phyloP scores from a whole-genome alignment of 1,284 basidiomycete genomes.

The Puccinia polysora region DNA sequence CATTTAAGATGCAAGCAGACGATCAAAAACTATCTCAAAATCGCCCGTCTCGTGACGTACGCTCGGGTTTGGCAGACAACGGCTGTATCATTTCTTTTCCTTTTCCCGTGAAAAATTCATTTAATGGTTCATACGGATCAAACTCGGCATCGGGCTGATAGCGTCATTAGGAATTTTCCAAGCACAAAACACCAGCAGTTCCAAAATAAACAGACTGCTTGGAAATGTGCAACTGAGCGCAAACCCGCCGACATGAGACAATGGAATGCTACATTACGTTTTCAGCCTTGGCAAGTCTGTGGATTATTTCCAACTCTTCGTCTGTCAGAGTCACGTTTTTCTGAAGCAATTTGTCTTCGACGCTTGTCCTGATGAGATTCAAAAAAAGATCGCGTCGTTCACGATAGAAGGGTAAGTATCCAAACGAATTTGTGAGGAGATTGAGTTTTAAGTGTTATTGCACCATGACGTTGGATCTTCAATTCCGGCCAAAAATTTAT shows the following conservation, averaged over 20 bases:
- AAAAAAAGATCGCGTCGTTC: not conserved
- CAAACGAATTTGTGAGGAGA: no score
- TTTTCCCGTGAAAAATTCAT: constrained; percentile 96
- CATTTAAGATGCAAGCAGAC: no score
- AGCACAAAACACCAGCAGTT: not conserved
- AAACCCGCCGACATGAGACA: constrained; percentile 54
- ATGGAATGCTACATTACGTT: constrained; percentile 82
- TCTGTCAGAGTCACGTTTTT: constrained; percentile 78
- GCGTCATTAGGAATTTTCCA: constrained; percentile 9
- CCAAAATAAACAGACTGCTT: not conserved
- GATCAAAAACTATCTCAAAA: no score
- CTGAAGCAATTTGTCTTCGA: constrained; percentile 83
- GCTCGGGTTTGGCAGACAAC: constrained; percentile 82
- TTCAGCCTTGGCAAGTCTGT: constrained; percentile 79
- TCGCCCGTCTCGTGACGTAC: no score
- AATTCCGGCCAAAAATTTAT: constrained; percentile 90
- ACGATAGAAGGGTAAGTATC: no score
- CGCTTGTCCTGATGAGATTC: constrained; percentile 72
- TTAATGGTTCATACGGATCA: constrained; percentile 75
- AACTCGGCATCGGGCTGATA: constrained; percentile 37
- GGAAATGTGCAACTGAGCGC: not conserved
- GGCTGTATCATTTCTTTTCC: constrained; percentile 93
- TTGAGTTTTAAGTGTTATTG: no score
- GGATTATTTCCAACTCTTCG: constrained; percentile 93
- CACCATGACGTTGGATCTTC: constrained; percentile 88